Conservation (phyloP, 805 yeast genomes). For the Metschnikowia chrysomelidarum region DNA sequence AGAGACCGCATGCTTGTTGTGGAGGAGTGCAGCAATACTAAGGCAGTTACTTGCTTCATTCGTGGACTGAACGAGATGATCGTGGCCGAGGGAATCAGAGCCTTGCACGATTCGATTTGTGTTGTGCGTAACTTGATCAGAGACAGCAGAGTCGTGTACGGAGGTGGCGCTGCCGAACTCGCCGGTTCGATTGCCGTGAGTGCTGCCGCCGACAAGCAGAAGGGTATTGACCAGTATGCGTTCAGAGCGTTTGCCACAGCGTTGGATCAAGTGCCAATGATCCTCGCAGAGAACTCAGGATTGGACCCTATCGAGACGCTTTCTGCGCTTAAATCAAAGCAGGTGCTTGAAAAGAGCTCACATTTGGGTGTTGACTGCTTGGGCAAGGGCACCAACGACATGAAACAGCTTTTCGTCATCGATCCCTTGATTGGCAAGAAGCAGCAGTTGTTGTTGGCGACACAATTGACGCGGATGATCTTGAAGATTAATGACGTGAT, state of each 20-base stretch:
- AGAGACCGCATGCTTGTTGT: slow-evolving; percentile 93
- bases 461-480: slow-evolving; percentile 97
- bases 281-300: slow-evolving; percentile 96
- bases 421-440: slow-evolving; percentile 97
- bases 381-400: slow-evolving; percentile 83
- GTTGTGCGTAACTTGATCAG: slow-evolving; percentile 93
- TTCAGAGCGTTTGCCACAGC: slow-evolving; percentile 94
- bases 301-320: slow-evolving; percentile 89
- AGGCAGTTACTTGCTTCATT: slow-evolving; percentile 88
- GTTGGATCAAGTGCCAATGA: slow-evolving; percentile 87
- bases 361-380: slow-evolving; percentile 91
- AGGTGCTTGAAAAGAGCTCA: slow-evolving; percentile 67
- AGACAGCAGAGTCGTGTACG: slow-evolving; percentile 94
- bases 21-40: slow-evolving; percentile 82
- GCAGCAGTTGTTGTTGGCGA: slow-evolving; percentile 92
- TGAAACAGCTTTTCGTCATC: slow-evolving; percentile 91
- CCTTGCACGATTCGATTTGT: slow-evolving; percentile 93
- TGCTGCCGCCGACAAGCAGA: slow-evolving; percentile 87
- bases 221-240: slow-evolving; percentile 96
- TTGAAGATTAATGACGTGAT: slow-evolving; percentile 96
- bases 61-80: slow-evolving; percentile 98
- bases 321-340: slow-evolving; percentile 79
- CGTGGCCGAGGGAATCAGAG: slow-evolving; percentile 94
- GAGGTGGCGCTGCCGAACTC: slow-evolving; percentile 98
- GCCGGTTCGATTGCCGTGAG: slow-evolving; percentile 89